phyloP scores from a whole-genome alignment of 2,329 filamentous ascomycete species.

The Neopestalotiopsis sp. region DNA sequence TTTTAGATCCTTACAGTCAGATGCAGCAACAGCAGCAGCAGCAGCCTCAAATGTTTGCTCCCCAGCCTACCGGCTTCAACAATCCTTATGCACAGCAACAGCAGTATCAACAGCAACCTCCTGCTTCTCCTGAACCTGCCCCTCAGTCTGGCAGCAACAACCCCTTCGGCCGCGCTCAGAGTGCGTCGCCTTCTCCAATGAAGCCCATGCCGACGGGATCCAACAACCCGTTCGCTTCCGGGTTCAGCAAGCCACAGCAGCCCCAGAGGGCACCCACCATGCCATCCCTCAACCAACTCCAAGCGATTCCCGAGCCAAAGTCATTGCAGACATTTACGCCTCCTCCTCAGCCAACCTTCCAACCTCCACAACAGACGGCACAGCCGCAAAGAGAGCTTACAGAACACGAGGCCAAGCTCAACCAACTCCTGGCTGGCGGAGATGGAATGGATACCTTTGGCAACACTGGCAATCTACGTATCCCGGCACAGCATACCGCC shows the following conservation, averaged over 20 bases:
- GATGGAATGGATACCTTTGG: constrained; percentile 98
- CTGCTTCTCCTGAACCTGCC: constrained; percentile 61
- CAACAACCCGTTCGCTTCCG: constrained; percentile 92
- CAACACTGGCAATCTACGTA: constrained; percentile 94
- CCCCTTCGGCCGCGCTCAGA: constrained; percentile 73
- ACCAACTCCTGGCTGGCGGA: constrained; percentile 82
- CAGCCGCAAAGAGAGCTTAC: constrained; percentile 62
- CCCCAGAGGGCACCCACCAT: constrained; percentile 63
- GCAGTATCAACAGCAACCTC: constrained; percentile 50
- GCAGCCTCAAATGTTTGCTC: constrained; percentile 13
- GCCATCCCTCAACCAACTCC: constrained; percentile 70
- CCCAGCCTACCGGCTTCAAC: constrained; percentile 52
- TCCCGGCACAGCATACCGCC: constrained; percentile 94
- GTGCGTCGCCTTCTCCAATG: constrained; percentile 66
- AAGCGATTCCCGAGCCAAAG: constrained; percentile 77
- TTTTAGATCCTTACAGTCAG: constrained; percentile 73
- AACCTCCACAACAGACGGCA: constrained; percentile 51
- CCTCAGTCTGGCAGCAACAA: constrained; percentile 88
- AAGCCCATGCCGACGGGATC: constrained; percentile 90
- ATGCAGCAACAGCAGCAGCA: constrained; percentile 55
- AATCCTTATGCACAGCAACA: constrained; percentile 59
- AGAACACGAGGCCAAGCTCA: constrained; percentile 77
- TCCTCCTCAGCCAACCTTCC: constrained; percentile 49
- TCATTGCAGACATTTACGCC: constrained; percentile 62
- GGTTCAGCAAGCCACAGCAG: constrained; percentile 65